A percentile compares a stretch with the other conserved stretches of the same genome.
phyloP scores from a whole-genome alignment of 441 rosid genomes.

The Erodium trifolium region DNA sequence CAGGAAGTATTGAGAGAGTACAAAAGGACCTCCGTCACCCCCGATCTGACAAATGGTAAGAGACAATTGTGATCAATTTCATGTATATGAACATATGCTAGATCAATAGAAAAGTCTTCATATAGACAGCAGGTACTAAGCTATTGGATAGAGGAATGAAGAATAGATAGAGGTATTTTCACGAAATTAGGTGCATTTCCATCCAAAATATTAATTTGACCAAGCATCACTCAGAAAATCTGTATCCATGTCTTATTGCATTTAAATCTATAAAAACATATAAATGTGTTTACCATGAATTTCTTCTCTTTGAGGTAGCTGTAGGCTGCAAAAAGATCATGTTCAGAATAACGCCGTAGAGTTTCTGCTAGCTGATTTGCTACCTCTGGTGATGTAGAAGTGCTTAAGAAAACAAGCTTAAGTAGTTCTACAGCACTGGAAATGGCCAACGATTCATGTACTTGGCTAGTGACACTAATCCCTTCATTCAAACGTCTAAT shows the following conservation, averaged over 20 bases:
- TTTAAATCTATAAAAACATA: constrained; percentile 16
- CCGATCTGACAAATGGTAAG: constrained; percentile 58
- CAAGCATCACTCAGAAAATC: background rate
- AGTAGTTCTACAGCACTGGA: constrained; percentile 89
- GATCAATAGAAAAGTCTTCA: constrained; percentile 5
- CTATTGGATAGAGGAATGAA: background rate
- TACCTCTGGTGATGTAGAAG: constrained; percentile 53
- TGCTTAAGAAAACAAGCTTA: constrained; percentile 88
- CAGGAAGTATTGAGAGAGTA: constrained; percentile 74
- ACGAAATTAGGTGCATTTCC: background rate
- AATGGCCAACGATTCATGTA: constrained; percentile 70
- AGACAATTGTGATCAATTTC: constrained; percentile 13
- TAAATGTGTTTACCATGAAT: constrained; percentile 54
- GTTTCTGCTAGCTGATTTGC: constrained; percentile 73
- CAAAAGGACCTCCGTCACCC: constrained; percentile 68
- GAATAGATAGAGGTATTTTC: background rate
- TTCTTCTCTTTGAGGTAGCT: constrained; percentile 87
- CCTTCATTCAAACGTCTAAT: constrained; percentile 51
- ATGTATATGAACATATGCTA: background rate
- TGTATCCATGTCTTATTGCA: constrained; percentile 10
- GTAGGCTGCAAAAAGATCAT: constrained; percentile 91
- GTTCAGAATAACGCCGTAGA: constrained; percentile 78
- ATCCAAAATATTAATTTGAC: background rate
- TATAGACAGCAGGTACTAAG: background rate
- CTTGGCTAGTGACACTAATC: constrained; percentile 39